Conservation (phyloP, 306 rosid species). For the Comarum palustre region DNA sequence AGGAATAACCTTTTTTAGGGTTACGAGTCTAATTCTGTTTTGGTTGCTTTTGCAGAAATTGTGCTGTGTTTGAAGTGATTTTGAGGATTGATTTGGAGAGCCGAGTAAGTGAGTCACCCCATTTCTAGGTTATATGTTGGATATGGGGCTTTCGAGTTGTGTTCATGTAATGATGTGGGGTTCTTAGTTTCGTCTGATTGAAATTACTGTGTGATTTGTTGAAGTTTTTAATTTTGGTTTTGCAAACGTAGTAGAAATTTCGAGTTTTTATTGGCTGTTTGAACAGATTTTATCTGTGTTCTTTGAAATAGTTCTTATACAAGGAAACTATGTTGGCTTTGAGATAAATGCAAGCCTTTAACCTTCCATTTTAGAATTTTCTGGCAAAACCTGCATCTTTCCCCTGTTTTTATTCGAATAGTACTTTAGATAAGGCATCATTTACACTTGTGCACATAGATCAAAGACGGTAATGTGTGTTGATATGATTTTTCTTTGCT, state of each 20-base stretch:
- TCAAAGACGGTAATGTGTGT: neutral
- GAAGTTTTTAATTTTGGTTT: neutral
- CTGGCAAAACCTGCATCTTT: neutral
- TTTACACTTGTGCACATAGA: neutral
- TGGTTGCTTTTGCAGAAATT: neutral
- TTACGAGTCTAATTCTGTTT: neutral
- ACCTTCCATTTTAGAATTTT: neutral
- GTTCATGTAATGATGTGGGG: neutral
- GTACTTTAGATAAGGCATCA: neutral
- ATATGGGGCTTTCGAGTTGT: neutral
- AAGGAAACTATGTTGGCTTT: neutral
- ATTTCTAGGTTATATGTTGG: neutral
- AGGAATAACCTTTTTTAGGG: neutral
- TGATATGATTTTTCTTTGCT: neutral
- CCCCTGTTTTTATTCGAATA: neutral
- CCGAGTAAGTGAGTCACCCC: neutral
- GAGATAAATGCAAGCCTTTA: neutral
- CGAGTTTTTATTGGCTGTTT: neutral
- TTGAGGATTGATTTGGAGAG: neutral
- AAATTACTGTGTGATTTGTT: neutral
- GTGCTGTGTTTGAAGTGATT: neutral
- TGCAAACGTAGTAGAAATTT: neutral
- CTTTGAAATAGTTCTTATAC: neutral
- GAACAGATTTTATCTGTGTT: neutral
- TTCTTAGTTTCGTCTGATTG: neutral